phyloP scores from a whole-genome alignment of 441 rosid species.

The Pelargonium hybrid region DNA sequence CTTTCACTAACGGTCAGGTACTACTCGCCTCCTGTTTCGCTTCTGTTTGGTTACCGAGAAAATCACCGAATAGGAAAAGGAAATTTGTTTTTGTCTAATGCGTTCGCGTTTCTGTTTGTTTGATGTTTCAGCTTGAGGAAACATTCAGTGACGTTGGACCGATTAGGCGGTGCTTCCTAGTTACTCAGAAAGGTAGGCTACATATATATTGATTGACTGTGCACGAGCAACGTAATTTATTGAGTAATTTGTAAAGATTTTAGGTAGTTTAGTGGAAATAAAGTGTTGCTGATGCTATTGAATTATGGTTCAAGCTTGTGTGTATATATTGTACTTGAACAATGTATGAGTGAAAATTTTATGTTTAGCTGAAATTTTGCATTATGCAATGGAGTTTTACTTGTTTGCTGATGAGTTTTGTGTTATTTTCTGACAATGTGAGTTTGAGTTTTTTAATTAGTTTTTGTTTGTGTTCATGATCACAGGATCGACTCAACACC shows the following conservation, averaged over 20 bases:
- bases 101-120: not conserved
- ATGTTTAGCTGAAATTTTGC: not conserved
- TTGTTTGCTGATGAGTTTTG: not conserved
- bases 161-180: slow-evolving; percentile 77
- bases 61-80: not conserved
- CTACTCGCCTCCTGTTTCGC: not conserved
- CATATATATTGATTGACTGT: not conserved
- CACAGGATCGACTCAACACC: slow-evolving; percentile 79
- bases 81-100: not conserved
- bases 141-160: slow-evolving; percentile 85
- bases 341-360: too few relatives aligned
- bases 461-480: slow-evolving; percentile 9
- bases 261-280: not conserved
- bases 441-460: not conserved
- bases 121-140: slow-evolving; percentile 59
- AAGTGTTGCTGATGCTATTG: not conserved
- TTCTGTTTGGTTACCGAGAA: slow-evolving; percentile 13
- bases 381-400: not conserved
- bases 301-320: not conserved
- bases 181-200: slow-evolving; percentile 56
- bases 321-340: too few relatives aligned
- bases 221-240: not conserved
- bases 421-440: not conserved
- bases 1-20: slow-evolving; percentile 78
- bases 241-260: not conserved